Conservation (phyloP, 2,329 filamentous ascomycete genomes). For the Orbilia brochopaga region DNA sequence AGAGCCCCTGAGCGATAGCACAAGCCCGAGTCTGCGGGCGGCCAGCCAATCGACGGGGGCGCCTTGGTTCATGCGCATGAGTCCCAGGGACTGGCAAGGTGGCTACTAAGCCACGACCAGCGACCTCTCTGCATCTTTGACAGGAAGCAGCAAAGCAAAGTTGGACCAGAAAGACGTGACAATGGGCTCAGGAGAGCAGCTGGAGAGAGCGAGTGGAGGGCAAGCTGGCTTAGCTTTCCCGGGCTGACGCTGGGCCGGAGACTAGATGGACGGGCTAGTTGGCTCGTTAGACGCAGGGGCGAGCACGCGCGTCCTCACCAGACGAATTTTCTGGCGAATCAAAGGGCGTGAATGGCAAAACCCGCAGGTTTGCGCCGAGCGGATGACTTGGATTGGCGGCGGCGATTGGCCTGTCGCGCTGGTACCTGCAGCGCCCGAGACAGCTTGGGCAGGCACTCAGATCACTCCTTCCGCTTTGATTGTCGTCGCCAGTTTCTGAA, state of each 20-base stretch:
- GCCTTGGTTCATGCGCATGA: constrained; percentile 47
- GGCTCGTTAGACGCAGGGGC: constrained; percentile 29
- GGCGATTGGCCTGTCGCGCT: constrained; percentile 40
- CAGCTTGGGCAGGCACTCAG: constrained; percentile 32
- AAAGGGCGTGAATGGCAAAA: constrained; percentile 8
- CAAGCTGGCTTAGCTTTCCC: constrained; percentile 22
- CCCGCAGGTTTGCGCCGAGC: constrained; percentile 5
- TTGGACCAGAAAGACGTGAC: constrained; percentile 29
- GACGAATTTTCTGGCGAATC: constrained; percentile 36
- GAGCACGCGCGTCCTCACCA: constrained; percentile 28
- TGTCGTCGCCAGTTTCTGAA: constrained; percentile 47
- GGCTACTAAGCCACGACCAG: constrained; percentile 47
- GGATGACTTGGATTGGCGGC: constrained; percentile 37
- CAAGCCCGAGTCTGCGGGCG: constrained; percentile 12
- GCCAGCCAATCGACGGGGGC: constrained; percentile 38
- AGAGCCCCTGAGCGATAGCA: constrained; percentile 42
- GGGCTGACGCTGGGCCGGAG: constrained; percentile 23
- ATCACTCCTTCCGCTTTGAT: constrained; percentile 40
- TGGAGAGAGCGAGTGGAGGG: constrained; percentile 23
- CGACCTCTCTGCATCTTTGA: constrained; percentile 28
- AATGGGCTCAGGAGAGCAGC: constrained; percentile 39
- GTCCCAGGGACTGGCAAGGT: constrained; percentile 28
- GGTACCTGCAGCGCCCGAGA: constrained; percentile 48
- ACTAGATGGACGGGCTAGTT: neutral
- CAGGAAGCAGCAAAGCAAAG: constrained; percentile 11